A percentile compares a stretch with the other conserved stretches of the same genome.
Conservation (phyloP, 1,284 basidiomycete genomes). For the Coriolopsis trogii region DNA sequence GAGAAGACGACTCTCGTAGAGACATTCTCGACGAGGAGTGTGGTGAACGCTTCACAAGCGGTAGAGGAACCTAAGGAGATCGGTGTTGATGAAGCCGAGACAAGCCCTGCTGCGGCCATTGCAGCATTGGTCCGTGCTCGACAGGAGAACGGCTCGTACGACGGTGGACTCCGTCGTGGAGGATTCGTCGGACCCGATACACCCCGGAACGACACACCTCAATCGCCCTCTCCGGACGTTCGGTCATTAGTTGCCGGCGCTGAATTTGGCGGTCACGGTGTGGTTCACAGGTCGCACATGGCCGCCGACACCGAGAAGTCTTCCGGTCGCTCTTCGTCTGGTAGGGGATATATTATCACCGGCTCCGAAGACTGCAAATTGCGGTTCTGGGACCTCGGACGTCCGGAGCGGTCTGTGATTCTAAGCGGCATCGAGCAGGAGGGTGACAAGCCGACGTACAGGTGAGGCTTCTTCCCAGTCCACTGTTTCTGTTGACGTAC, state of each 20-base stretch:
- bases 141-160: constrained; percentile 37
- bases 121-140: constrained; percentile 51
- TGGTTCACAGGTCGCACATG: constrained; percentile 56
- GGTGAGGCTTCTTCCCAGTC: constrained; percentile 43
- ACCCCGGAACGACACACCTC: constrained; percentile 39
- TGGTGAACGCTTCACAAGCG: constrained; percentile 44
- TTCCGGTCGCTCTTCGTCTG: constrained; percentile 37
- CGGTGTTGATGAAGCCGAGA: constrained; percentile 56
- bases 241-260: constrained; percentile 66
- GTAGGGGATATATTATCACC: constrained; percentile 75
- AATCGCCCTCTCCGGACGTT: constrained; percentile 57
- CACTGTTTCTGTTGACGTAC: background rate
- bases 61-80: constrained; percentile 54
- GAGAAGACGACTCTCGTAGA: constrained; percentile 71
- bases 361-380: constrained; percentile 84
- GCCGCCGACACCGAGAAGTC: constrained; percentile 47
- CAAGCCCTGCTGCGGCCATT: constrained; percentile 69
- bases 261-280: constrained; percentile 72
- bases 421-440: constrained; percentile 74
- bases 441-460: constrained; percentile 68
- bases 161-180: constrained; percentile 21
- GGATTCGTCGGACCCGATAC: constrained; percentile 19
- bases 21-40: constrained; percentile 58
- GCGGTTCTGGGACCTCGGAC: constrained; percentile 81
- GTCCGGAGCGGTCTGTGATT: constrained; percentile 70